These are phyloP conservation scores for Salicornia ramosissima DNA, from an alignment of 148 eudicot species.

Conservation along the genomic window DNA sequence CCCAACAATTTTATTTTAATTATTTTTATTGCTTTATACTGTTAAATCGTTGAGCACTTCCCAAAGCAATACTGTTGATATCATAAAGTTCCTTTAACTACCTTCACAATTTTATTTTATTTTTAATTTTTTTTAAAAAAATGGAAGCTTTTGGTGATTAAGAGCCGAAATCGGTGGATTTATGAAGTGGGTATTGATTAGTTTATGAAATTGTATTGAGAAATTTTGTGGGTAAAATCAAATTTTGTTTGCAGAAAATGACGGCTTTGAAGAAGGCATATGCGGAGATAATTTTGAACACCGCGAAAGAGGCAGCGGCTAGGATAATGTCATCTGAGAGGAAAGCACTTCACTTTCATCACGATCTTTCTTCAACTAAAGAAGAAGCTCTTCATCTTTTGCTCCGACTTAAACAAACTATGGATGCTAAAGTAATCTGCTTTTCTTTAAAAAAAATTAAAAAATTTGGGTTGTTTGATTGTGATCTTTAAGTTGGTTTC, in stretches of 20 bases:
- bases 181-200: too few relatives aligned
- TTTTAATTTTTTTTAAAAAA: too few relatives aligned
- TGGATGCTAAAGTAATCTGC: conserved; percentile 58
- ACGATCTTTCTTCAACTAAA: conserved; percentile 50
- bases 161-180: too few relatives aligned
- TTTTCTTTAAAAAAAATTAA: too few relatives aligned
- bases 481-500: not conserved
- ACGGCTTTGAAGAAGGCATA: conserved; percentile 78
- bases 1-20: not conserved
- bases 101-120: conserved; percentile 9
- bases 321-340: conserved; percentile 67
- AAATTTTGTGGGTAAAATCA: not conserved
- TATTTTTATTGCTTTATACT: not conserved
- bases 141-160: too few relatives aligned
- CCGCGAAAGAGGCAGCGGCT: conserved; percentile 70
- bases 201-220: too few relatives aligned
- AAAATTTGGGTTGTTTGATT: too few relatives aligned
- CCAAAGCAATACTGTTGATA: conserved; percentile 12
- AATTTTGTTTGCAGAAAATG: conserved; percentile 47
- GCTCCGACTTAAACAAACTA: conserved; percentile 57
- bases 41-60: conserved; percentile 1
- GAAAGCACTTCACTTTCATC: conserved; percentile 46
- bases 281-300: conserved; percentile 75
- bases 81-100: conserved; percentile 20
- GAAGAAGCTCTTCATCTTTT: conserved; percentile 71